phyloP scores from a whole-genome alignment of 2,329 filamentous ascomycete genomes.

The Xylariaceae sp. region DNA sequence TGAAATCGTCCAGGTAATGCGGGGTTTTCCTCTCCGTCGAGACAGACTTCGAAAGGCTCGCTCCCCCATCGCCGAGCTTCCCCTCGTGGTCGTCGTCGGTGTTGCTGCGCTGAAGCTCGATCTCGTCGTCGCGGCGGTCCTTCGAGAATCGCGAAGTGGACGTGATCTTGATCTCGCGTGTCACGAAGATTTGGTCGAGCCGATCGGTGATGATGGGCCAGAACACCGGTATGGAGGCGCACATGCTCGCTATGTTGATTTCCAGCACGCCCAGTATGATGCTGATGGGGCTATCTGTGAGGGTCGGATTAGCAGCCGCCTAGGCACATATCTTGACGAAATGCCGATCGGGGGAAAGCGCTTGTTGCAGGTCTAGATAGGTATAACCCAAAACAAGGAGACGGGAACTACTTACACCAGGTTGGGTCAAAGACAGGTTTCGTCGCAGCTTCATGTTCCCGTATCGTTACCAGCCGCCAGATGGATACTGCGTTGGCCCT shows the following conservation, averaged over 20 bases:
- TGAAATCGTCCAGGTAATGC: constrained; percentile 13
- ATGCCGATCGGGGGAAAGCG: not conserved
- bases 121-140: constrained; percentile 3
- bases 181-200: constrained; percentile 14
- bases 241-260: constrained; percentile 16
- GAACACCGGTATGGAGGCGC: constrained; percentile 13
- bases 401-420: constrained; percentile 14
- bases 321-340: no score
- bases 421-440: constrained; percentile 28
- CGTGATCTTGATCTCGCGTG: constrained; percentile 11
- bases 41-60: not conserved
- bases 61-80: constrained; percentile 2
- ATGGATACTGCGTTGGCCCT: constrained; percentile 21
- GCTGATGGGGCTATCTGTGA: constrained; percentile 18
- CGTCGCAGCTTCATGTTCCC: constrained; percentile 24
- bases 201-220: constrained; percentile 12
- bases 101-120: constrained; percentile 8
- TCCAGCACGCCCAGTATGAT: constrained; percentile 18
- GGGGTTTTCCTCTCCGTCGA: constrained; percentile 3
- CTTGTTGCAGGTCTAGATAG: no score
- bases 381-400: not conserved
- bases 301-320: not conserved
- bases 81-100: constrained; percentile 4
- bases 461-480: constrained; percentile 25
- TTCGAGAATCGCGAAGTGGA: constrained; percentile 6